Percentiles rank a stretch among this genome's conserved stretches.
phyloP scores from a whole-genome alignment of 306 rosid genomes.

The Glycine latifolia region DNA sequence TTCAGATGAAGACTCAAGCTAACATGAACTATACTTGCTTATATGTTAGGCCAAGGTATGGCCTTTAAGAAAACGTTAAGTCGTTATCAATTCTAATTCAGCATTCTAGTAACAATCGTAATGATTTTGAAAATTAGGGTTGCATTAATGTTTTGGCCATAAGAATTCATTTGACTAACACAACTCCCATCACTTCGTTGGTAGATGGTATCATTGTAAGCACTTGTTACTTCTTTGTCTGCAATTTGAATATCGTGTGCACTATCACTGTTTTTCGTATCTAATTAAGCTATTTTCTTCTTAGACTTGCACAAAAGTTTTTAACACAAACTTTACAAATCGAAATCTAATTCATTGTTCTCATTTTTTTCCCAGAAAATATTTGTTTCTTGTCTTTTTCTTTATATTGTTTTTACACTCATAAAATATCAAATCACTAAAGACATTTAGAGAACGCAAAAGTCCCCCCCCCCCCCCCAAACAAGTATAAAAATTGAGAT shows the following conservation, averaged over 20 bases:
- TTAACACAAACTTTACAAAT: not conserved
- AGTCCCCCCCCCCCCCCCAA: too few species aligned
- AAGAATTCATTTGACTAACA: constrained; percentile 42
- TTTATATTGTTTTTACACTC: too few species aligned
- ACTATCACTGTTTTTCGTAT: not conserved
- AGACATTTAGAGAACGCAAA: not conserved
- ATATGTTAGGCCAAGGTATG: not conserved
- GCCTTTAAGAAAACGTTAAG: not conserved
- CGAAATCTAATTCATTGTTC: not conserved
- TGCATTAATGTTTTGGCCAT: constrained; percentile 29
- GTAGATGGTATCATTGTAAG: constrained; percentile 8
- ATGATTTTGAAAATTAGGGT: constrained; percentile 19
- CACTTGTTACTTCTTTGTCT: constrained; percentile 32
- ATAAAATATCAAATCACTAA: not conserved
- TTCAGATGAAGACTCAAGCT: not conserved
- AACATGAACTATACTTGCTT: too few species aligned
- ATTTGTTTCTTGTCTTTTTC: not conserved
- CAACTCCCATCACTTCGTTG: constrained; percentile 24
- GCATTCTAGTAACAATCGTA: not conserved
- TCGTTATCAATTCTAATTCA: not conserved
- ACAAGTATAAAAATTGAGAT: too few species aligned
- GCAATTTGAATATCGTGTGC: not conserved
- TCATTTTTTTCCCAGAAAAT: not conserved
- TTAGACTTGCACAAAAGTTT: not conserved
- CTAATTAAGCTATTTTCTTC: not conserved